A percentile compares a stretch with the other conserved stretches of the same genome.
Conservation (phyloP, 257 asterid genomes). For the Penstemon barbatus region DNA sequence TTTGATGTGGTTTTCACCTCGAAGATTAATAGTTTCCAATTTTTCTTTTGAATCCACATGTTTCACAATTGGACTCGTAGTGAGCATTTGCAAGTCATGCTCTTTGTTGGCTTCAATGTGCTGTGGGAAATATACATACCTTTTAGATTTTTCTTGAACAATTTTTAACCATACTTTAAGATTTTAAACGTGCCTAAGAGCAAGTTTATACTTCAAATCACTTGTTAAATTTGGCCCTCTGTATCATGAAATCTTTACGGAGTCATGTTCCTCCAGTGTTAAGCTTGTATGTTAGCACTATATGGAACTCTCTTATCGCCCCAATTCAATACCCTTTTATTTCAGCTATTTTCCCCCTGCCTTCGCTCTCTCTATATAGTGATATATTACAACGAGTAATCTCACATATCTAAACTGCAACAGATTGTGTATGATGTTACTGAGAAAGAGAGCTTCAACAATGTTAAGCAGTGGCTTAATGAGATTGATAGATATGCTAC, state of each 20-base stretch:
- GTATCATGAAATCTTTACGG: background rate
- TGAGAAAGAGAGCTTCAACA: slow-evolving; percentile 97
- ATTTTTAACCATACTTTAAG: background rate
- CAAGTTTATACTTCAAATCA: background rate
- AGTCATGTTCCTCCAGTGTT: no score
- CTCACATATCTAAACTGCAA: slow-evolving; percentile 29
- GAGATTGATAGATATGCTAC: slow-evolving; percentile 95
- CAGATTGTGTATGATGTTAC: slow-evolving; percentile 96
- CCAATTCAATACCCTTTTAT: background rate
- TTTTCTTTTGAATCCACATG: no score
- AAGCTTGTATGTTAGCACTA: no score
- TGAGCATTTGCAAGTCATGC: background rate
- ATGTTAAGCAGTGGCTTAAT: slow-evolving; percentile 95
- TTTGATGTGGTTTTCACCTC: no score
- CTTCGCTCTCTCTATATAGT: no score
- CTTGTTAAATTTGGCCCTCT: slow-evolving; percentile 8
- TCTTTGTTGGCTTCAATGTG: background rate
- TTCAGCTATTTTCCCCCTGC: no score
- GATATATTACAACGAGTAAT: background rate
- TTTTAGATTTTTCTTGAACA: no score
- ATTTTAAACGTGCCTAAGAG: background rate
- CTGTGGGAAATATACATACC: no score
- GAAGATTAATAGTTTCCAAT: no score
- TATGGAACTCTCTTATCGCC: background rate
- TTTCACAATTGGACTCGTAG: no score